phyloP scores from a whole-genome alignment of 2,329 filamentous ascomycete species.

The Hypoxylon sp. region DNA sequence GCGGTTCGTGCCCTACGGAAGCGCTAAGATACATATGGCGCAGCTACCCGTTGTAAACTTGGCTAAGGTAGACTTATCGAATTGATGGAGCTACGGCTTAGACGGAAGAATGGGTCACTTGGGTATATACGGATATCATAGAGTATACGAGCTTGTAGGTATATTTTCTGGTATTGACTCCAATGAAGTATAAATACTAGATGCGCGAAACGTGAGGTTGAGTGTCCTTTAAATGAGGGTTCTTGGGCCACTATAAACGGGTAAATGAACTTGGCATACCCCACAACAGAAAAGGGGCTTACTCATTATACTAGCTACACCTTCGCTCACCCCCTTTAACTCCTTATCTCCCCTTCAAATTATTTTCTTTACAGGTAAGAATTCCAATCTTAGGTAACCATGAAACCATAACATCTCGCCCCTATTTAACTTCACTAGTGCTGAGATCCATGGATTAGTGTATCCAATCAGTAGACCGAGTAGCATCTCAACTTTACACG shows the following conservation, averaged over 20 bases:
- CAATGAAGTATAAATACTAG: conserved; percentile 8
- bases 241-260: not conserved
- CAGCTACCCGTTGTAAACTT: conserved; percentile 51
- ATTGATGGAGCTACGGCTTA: conserved; percentile 13
- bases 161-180: conserved; percentile 9
- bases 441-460: no score
- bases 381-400: no score
- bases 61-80: conserved; percentile 41
- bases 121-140: conserved; percentile 9
- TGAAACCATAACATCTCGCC: no score
- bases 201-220: not conserved
- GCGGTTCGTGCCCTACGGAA: conserved; percentile 52
- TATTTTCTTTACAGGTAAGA: no score
- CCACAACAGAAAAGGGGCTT: not conserved
- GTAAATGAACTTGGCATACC: no score
- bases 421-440: no score
- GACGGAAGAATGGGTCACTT: not conserved
- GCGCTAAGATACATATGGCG: conserved; percentile 54
- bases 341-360: no score
- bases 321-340: not conserved
- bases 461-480: no score
- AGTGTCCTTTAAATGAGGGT: not conserved
- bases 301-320: not conserved
- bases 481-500: no score
- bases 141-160: conserved; percentile 21